Conservation (phyloP, 805 yeast genomes). For the Candida lessepsii region DNA sequence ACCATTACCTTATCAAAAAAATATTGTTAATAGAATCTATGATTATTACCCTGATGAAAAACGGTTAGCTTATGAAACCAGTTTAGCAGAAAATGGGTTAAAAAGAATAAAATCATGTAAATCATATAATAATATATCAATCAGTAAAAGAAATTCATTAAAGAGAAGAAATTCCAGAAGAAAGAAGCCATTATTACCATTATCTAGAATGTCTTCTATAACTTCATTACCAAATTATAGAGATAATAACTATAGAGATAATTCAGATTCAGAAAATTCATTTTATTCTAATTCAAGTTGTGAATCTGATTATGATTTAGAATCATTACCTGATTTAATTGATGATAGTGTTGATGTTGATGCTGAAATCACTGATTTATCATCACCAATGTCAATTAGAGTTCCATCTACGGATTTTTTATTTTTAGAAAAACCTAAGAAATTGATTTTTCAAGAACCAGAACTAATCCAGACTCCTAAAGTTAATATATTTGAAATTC, state of each 20-base stretch:
- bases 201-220: neutral
- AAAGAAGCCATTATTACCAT: slow-evolving; percentile 12
- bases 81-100: slow-evolving; percentile 10
- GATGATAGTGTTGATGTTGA: slow-evolving; percentile 29
- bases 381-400: slow-evolving; percentile 15
- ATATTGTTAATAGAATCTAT: slow-evolving; percentile 22
- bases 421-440: slow-evolving; percentile 34
- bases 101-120: slow-evolving; percentile 18
- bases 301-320: slow-evolving; percentile 27
- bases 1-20: slow-evolving; percentile 24
- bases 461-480: slow-evolving; percentile 12
- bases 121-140: slow-evolving; percentile 10
- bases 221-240: neutral
- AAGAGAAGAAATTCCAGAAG: slow-evolving; percentile 10
- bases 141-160: slow-evolving; percentile 8
- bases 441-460: slow-evolving; percentile 54
- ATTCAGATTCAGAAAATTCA: slow-evolving; percentile 16
- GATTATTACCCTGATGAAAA: slow-evolving; percentile 19
- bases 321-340: slow-evolving; percentile 37
- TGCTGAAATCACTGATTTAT: slow-evolving; percentile 8
- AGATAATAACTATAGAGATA: neutral
- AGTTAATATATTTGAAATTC: slow-evolving; percentile 60
- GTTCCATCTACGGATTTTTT: slow-evolving; percentile 5
- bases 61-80: slow-evolving; percentile 6
- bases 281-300: slow-evolving; percentile 10